phyloP scores from a whole-genome alignment of 1,284 basidiomycete species.

The Jaminaea rosea region DNA sequence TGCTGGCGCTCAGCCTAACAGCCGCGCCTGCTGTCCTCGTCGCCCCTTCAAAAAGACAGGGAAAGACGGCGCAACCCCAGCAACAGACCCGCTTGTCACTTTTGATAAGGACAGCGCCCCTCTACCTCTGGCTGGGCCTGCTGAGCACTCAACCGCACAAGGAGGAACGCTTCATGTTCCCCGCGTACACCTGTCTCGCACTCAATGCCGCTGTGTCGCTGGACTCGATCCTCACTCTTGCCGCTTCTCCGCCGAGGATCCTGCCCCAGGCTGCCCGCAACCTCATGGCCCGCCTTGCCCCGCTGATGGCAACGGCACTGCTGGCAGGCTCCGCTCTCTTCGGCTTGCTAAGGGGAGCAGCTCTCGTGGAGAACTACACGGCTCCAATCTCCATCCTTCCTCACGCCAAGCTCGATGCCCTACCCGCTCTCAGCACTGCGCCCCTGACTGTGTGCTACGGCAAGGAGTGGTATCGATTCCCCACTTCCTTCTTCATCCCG shows the following conservation, averaged over 20 bases:
- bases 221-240: conserved; percentile 53
- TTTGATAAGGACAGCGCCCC: conserved; percentile 64
- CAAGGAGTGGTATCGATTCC: conserved; percentile 94
- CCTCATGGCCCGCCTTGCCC: conserved; percentile 60
- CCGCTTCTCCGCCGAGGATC: conserved; percentile 17
- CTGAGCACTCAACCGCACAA: conserved; percentile 80
- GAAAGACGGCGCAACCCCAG: too few relatives aligned
- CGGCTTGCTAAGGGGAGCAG: conserved; percentile 69
- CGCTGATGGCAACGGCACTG: too few relatives aligned
- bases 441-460: conserved; percentile 66
- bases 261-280: too few relatives aligned
- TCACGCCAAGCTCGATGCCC: too few relatives aligned
- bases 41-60: too few relatives aligned
- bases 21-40: conserved; percentile 60
- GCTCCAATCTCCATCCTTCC: conserved; percentile 73
- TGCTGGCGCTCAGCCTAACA: conserved; percentile 62
- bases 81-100: conserved; percentile 56
- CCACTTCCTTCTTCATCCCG: conserved; percentile 79
- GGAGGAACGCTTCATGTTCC: conserved; percentile 97
- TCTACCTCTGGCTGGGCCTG: conserved; percentile 80
- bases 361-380: conserved; percentile 79
- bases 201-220: conserved; percentile 79
- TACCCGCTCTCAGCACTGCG: conserved; percentile 66
- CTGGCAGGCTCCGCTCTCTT: conserved; percentile 60
- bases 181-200: conserved; percentile 79